Conservation (phyloP, 805 yeast genomes). For the Hanseniaspora vineae region DNA sequence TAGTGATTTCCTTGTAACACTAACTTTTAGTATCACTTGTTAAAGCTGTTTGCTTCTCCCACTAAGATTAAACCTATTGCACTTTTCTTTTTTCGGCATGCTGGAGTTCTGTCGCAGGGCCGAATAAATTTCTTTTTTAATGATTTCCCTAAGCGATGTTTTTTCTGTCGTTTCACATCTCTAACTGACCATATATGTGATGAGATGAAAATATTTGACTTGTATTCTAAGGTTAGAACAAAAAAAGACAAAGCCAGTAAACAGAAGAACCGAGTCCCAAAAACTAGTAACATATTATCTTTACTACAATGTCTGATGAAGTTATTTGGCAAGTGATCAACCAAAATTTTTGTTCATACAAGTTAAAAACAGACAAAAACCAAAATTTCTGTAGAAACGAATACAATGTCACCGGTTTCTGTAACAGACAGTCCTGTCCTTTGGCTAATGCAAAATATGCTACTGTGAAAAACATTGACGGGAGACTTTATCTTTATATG, state of each 20-base stretch:
- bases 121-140: too few species aligned
- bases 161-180: neutral
- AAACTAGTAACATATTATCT: neutral
- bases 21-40: too few species aligned
- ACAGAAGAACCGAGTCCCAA: too few species aligned
- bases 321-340: conserved; percentile 96
- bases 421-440: conserved; percentile 91
- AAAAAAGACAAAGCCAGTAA: too few species aligned
- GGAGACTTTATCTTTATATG: conserved; percentile 76
- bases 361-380: conserved; percentile 74
- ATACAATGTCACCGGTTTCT: conserved; percentile 88
- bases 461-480: conserved; percentile 70
- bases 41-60: too few species aligned
- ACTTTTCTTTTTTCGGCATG: neutral
- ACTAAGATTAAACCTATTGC: too few species aligned
- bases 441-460: conserved; percentile 89
- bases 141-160: neutral
- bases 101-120: neutral
- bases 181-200: too few species aligned
- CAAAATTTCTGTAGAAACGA: conserved; percentile 94
- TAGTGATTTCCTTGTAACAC: too few species aligned
- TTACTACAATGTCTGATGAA: conserved; percentile 45
- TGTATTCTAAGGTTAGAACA: too few species aligned
- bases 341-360: conserved; percentile 91
- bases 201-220: too few species aligned